Conservation (phyloP, 2,329 filamentous ascomycete species). For the Colletotrichum zoysiae region DNA sequence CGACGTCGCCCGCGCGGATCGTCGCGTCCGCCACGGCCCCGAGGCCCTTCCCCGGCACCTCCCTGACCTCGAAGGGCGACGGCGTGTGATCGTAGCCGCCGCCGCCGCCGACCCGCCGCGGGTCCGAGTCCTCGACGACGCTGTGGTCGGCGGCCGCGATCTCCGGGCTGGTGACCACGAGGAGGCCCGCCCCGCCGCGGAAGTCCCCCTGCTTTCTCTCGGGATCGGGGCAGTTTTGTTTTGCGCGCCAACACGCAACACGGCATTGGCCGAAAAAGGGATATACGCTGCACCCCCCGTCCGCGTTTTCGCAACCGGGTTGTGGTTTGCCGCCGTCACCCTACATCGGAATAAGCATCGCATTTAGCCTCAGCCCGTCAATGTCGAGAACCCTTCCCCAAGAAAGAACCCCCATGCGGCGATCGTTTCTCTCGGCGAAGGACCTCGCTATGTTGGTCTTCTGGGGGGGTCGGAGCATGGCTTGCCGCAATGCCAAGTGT, state of each 20-base stretch:
- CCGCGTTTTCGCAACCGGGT: slow-evolving; percentile 9
- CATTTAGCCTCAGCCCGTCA: slow-evolving; percentile 23
- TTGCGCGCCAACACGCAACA: neutral
- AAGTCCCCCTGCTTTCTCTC: slow-evolving; percentile 14
- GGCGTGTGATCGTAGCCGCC: neutral
- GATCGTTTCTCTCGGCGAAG: slow-evolving; percentile 27
- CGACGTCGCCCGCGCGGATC: slow-evolving; percentile 49
- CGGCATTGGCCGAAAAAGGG: neutral
- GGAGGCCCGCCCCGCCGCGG: slow-evolving; percentile 29
- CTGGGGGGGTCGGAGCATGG: slow-evolving; percentile 19
- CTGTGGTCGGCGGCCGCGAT: slow-evolving; percentile 29
- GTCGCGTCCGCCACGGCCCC: slow-evolving; percentile 50
- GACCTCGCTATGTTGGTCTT: slow-evolving; percentile 3
- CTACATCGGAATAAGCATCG: slow-evolving; percentile 17
- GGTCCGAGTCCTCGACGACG: slow-evolving; percentile 23
- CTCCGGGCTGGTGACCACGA: slow-evolving; percentile 35
- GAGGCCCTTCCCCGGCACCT: slow-evolving; percentile 48
- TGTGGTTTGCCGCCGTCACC: slow-evolving; percentile 17
- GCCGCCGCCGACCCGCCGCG: slow-evolving; percentile 3
- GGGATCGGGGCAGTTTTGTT: neutral
- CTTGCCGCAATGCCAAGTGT: slow-evolving; percentile 33
- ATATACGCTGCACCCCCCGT: neutral
- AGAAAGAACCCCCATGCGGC: neutral
- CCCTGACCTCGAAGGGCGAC: slow-evolving; percentile 46
- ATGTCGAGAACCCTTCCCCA: neutral